Conservation (phyloP, 2,329 filamentous ascomycete genomes). For the Neobulgaria alba region DNA sequence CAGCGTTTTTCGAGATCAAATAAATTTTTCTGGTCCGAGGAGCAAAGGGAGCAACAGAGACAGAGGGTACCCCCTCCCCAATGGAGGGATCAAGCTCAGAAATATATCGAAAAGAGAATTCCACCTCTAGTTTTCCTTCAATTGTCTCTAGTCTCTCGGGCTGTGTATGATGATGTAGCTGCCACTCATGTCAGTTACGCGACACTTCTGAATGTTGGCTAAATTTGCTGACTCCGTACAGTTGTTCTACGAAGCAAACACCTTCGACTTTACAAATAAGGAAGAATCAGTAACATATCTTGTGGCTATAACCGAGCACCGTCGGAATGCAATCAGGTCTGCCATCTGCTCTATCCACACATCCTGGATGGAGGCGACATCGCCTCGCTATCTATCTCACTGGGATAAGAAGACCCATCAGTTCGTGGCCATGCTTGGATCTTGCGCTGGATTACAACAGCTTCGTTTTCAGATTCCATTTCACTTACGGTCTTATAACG, state of each 20-base stretch:
- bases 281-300: conserved; percentile 6
- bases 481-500: background rate
- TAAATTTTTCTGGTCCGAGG: conserved; percentile 13
- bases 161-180: conserved; percentile 12
- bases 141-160: conserved; percentile 9
- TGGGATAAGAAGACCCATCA: background rate
- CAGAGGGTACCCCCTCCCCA: no score
- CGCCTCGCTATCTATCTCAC: background rate
- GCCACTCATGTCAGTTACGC: conserved; percentile 4
- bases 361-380: no score
- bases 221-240: background rate
- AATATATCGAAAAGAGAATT: background rate
- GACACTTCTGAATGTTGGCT: background rate
- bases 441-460: background rate
- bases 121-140: conserved; percentile 7
- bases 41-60: conserved; percentile 1
- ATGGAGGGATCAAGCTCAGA: no score
- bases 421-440: background rate
- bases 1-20: conserved; percentile 9
- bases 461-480: background rate
- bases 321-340: conserved; percentile 5
- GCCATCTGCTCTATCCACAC: background rate
- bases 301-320: conserved; percentile 11
- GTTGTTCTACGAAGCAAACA: conserved; percentile 14
- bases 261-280: conserved; percentile 5